A percentile compares a stretch with the other conserved stretches of the same genome.
phyloP scores from a whole-genome alignment of 2,329 filamentous ascomycete genomes.

The Penicillium sp. region DNA sequence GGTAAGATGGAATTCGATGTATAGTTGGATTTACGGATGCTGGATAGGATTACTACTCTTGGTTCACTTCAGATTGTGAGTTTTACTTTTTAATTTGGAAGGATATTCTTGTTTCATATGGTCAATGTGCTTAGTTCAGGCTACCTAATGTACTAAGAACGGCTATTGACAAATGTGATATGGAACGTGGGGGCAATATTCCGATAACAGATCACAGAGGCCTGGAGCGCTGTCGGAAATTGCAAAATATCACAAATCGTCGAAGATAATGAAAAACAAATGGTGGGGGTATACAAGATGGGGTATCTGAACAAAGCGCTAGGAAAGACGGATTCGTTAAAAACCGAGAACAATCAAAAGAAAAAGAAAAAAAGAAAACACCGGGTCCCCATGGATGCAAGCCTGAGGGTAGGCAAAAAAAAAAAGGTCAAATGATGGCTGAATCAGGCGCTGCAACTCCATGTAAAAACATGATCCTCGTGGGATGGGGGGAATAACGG shows the following conservation, averaged over 20 bases:
- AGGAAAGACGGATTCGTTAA: constrained; percentile 16
- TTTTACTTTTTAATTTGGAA: background rate
- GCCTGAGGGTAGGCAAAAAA: constrained; percentile 4
- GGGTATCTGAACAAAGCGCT: constrained; percentile 24
- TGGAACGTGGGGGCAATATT: constrained; percentile 8
- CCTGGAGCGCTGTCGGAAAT: constrained; percentile 1
- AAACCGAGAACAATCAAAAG: constrained; percentile 10
- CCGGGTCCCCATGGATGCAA: constrained; percentile 20
- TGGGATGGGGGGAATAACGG: background rate
- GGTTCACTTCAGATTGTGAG: background rate
- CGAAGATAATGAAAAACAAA: constrained; percentile 5
- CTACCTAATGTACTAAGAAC: constrained; percentile 9
- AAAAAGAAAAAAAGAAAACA: constrained; percentile 10
- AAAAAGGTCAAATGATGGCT: constrained; percentile 5
- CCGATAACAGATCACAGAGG: background rate
- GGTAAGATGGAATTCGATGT: background rate
- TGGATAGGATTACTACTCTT: background rate
- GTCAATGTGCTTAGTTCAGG: constrained; percentile 6
- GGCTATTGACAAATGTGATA: constrained; percentile 2
- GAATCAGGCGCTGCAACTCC: constrained; percentile 9
- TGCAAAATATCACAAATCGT: background rate
- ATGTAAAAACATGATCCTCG: background rate
- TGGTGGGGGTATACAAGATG: constrained; percentile 16
- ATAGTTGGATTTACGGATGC: background rate
- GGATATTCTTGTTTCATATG: background rate